Evolutionary conservation across 179 eudicot genomes (phyloP), one percentile per base, ranked within the genome.

Genomic region (Vitellaria paradoxa): DNA sequence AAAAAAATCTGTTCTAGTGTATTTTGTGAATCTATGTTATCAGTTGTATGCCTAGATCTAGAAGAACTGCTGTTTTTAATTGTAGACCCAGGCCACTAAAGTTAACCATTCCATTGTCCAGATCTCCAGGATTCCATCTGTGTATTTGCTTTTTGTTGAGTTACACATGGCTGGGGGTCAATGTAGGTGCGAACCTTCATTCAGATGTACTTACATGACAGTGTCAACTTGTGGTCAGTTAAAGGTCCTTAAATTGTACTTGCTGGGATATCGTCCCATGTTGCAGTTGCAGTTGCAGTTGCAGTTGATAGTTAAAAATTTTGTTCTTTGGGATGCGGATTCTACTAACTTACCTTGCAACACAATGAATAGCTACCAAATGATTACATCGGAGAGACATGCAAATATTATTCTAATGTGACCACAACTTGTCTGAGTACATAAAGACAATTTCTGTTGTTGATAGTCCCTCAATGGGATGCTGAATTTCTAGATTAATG

Each of bases 241-340:
- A 20, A 21, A 21, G 21, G 63, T 59, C 56, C n/a, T 12, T 23
- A n/a, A 14, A 9, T 24, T 49, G 59, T 24, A 24, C 73, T 21
- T 23, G 59, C n/a, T 1, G 12, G 37, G 37, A 30, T 30, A 30
- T 30, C 37, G 37, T 30, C 37, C 37, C 12, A 18, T 47, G 6
- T 21, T 59, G n/a, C 7, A 59, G 6, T 59, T 20, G 72, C 20
- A 47, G 6, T 21, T 59, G n/a, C 7, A 59, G 6, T 59, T 20
- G 72, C 20, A 47, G 72, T 69, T 46, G 57, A 49, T 69, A 57
- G 72, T 20, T 20, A 69, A 66, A 52, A 49, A 12, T 20, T 52
- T 10, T n/a, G 52, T 49, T 20, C 63, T 20, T 18, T 49, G 56
- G 73, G 73, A 20, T 47, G 57, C 21, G 55, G 45, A 69, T 21